Evolutionary conservation across 805 yeast genomes (phyloP), one percentile per base, ranked within the genome.

Genomic region (Candida coquimbonensis): DNA sequence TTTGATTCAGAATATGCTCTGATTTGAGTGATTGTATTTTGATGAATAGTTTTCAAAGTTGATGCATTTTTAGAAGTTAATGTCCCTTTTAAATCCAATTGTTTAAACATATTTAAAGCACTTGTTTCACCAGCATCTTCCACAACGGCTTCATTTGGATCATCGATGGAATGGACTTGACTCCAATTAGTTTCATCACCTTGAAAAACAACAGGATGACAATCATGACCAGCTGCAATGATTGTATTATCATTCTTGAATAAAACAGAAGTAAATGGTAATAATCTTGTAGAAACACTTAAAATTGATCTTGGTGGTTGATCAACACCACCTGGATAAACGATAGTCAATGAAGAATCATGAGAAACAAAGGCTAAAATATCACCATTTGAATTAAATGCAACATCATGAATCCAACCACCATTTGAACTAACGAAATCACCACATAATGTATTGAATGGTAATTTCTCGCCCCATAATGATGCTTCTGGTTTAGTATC

Each of bases 391-490:
- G 95, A 90, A 50, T 87, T 80, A 73, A 95, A 91, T 40, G 82
- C 75, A 40, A 89, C 91, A 60, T 79, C 96, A 62, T 93, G 96
- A 50, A 91, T 80, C 95, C 97, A 93, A 29, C 95, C 85, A 37
- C 89, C 89, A 37, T 77, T 71, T 39, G 82, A 77, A 53, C 79
- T 75, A 54, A 78, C 72, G 62, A 72, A 80, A 63, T 89, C 96
- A 25, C 96, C 95, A 64, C 90, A 83, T 49, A 88, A 66, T 1
- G 96, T 88, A 66, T 85, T 90, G 74, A 93, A 93, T 27, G 99
- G 99, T 63, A 93, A 78, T 61, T 91, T 83, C 49, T 86, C 84
- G 46, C 98, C 99, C 98, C 99, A 93, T 24, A 79, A 80, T 0
- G 91, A 70, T 3, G 93, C 78, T 26, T 70, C 78, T 1, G 96